Base-by-base conservation (phyloP, 352 stramenopile genomes). In the Globisporangium nunn region DNA sequence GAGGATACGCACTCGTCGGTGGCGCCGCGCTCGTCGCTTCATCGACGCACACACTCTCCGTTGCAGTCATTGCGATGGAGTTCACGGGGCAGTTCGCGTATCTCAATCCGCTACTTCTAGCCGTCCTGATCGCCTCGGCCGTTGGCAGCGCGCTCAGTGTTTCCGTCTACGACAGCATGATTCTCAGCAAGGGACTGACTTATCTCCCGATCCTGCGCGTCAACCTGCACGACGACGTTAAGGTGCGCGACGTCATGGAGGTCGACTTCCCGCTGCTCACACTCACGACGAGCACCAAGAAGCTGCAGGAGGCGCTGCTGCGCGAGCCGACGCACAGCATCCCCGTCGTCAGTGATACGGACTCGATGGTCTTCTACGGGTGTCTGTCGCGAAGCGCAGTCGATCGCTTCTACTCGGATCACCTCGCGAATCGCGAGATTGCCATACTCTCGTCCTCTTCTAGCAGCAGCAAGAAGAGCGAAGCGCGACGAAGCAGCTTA, bases 41-140 rank as follows among this genome's bases (percentile, higher is more conserved):
- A 1, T 72, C 66, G 4, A 91, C 83, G 15, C 77, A 87, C 52
- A 88, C 83, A 3, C 68, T 88, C 8, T 90, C 78, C 0, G 74
- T 86, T 29, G 40, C 33, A 63, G 75, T 90, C n/a, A 90, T 90
- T 50, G 75, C 75, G 31, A 58, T 87, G 10, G 80, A 90, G 52
- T 80, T 90, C 51, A 88, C 78, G 4, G 78, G 80, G 1, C 77
- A 88, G 53, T 86, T 90, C 40, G 66, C 83, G 45, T 89, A 82
- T 62, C 73, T 84, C 52, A 84, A 74, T 4, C 78, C 78, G 8
- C 40, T 87, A 23, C 73, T 88, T 23, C 57, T 87, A 12, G 74
- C 76, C 7, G 68, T 70, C 39, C 59, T 88, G 17, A 48, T 87
- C 4, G 70, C 78, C 2, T 82, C 74, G 6, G 65, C 72, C 0